A percentile compares a stretch with the other conserved stretches of the same genome.
Evolutionary conservation across 2,329 filamentous ascomycete genomes (phyloP).

Genomic region (Neopestalotiopsis sp.): DNA sequence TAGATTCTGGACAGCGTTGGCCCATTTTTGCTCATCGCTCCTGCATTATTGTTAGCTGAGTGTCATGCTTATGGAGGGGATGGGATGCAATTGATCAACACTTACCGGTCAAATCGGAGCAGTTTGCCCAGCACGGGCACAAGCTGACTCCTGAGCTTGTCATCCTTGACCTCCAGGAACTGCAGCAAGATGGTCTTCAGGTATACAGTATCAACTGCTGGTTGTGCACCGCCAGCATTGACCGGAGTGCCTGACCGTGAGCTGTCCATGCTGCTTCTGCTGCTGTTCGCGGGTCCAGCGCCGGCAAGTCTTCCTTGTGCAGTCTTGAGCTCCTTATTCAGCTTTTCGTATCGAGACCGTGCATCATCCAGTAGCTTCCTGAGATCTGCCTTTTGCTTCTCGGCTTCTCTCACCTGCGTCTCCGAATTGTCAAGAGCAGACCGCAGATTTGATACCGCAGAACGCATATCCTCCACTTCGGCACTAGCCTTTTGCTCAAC

Average conservation of each 20-base stretch:
- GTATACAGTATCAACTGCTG: conserved; percentile 61
- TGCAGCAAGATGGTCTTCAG: conserved; percentile 82
- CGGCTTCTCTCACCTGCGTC: conserved; percentile 79
- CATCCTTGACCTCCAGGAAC: conserved; percentile 82
- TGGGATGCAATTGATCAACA: conserved; percentile 24
- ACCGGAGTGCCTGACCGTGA: conserved; percentile 47
- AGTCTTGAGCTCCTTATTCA: conserved; percentile 69
- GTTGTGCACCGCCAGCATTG: conserved; percentile 26
- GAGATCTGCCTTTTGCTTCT: conserved; percentile 80
- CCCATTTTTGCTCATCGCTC: conserved; percentile 84
- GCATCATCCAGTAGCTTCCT: conserved; percentile 79
- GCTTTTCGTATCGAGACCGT: conserved; percentile 76
- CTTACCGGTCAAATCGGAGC: conserved; percentile 77
- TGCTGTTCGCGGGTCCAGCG: conserved; percentile 34
- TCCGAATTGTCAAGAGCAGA: conserved; percentile 87
- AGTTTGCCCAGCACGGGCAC: conserved; percentile 79
- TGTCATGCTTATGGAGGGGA: background rate
- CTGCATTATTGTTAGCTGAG: conserved; percentile 31
- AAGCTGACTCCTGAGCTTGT: conserved; percentile 74
- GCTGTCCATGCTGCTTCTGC: conserved; percentile 51
- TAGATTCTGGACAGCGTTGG: conserved; percentile 68
- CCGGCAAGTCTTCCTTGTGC: conserved; percentile 51
- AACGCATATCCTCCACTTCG: conserved; percentile 77
- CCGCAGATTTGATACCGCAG: conserved; percentile 78
- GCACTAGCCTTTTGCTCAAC: conserved; percentile 70